Percentiles rank a stretch among this genome's conserved stretches.
These are phyloP conservation scores for Cladosporium halotolerans DNA, from an alignment of 2,329 filamentous ascomycete genomes.

Conservation along the genomic window DNA sequence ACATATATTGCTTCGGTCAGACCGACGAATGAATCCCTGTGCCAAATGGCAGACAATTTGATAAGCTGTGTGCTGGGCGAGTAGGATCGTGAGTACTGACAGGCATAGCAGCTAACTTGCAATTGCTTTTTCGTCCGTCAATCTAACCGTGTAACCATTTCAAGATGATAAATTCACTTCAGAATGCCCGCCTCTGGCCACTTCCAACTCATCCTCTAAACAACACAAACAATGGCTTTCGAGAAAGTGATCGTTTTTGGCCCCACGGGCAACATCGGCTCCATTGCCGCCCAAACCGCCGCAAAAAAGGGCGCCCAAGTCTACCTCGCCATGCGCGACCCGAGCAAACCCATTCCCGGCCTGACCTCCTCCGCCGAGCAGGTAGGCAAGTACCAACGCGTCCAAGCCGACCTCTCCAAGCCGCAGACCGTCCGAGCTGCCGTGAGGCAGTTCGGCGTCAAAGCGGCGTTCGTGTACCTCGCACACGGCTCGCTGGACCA, in stretches of 20 bases:
- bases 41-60: too few species aligned
- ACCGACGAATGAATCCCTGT: too few species aligned
- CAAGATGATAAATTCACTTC: too few species aligned
- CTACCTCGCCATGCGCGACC: constrained; percentile 44
- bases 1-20: too few species aligned
- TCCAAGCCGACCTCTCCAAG: constrained; percentile 42
- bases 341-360: constrained; percentile 37
- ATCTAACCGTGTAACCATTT: too few species aligned
- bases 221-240: constrained; percentile 2
- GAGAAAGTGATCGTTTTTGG: constrained; percentile 43
- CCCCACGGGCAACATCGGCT: constrained; percentile 43
- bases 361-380: constrained; percentile 28
- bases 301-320: constrained; percentile 39
- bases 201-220: too few species aligned
- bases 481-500: constrained; percentile 30
- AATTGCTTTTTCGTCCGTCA: too few species aligned
- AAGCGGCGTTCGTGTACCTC: constrained; percentile 45
- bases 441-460: constrained; percentile 39
- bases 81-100: too few species aligned
- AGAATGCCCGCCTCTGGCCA: too few species aligned
- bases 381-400: constrained; percentile 29
- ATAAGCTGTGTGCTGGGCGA: too few species aligned
- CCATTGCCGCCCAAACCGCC: constrained; percentile 35
- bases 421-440: constrained; percentile 37
- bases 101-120: too few species aligned